Conservation (phyloP, 208 protist genomes). For the Herpetomonas samuelpessoai region DNA sequence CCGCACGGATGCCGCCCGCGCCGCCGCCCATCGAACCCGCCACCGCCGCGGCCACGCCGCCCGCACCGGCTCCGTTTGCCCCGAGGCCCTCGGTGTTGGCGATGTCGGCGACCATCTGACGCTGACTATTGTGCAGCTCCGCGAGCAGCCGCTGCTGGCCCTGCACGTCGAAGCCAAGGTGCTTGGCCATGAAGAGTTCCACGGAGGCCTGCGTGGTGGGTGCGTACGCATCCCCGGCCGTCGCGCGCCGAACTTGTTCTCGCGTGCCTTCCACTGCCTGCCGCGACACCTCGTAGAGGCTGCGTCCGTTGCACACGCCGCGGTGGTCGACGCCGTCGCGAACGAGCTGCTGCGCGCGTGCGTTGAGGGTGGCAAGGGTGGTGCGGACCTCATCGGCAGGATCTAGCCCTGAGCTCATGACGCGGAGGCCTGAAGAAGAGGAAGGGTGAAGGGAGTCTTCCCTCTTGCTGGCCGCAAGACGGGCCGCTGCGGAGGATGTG, state of each 20-base stretch:
- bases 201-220: constrained; percentile 57
- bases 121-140: constrained; percentile 53
- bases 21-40: constrained; percentile 15
- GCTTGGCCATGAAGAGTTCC: constrained; percentile 80
- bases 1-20: constrained; percentile 18
- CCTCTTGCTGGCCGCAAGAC: too few relatives aligned
- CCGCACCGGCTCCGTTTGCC: constrained; percentile 8
- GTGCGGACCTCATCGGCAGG: constrained; percentile 61
- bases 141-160: constrained; percentile 82
- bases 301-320: constrained; percentile 60
- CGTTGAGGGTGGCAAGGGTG: constrained; percentile 63
- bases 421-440: constrained; percentile 16
- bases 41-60: constrained; percentile 3
- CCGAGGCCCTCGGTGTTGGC: constrained; percentile 10
- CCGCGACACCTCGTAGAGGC: constrained; percentile 64
- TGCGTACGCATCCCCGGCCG: constrained; percentile 29
- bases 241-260: constrained; percentile 24
- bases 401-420: constrained; percentile 31
- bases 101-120: constrained; percentile 39
- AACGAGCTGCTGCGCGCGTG: constrained; percentile 57
- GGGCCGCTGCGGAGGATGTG: too few relatives aligned
- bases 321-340: constrained; percentile 36
- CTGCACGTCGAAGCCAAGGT: constrained; percentile 75
- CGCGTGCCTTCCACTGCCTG: constrained; percentile 34
- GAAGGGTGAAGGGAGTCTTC: too few relatives aligned